Evolutionary conservation across 2,329 filamentous ascomycete species (phyloP), one percentile per base, ranked within the genome.

Genomic region (Botrytis fragariae): DNA sequence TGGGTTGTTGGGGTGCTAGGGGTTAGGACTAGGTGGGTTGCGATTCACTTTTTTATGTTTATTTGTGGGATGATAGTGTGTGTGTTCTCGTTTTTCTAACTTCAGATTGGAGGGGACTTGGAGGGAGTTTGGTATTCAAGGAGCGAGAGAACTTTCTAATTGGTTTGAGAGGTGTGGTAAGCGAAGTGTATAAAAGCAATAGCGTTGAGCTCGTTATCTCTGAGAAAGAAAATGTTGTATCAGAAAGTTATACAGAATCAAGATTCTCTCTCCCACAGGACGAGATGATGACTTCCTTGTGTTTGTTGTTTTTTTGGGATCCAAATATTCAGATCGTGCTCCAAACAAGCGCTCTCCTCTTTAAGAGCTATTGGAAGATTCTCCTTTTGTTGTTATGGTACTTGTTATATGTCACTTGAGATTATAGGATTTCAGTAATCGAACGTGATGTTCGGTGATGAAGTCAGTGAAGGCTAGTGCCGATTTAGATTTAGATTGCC

Each of bases 351-450:
- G 25, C 25, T 6, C 10, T 1, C n/a, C 25, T 51, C 48, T 14
- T n/a, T 10, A 6, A 35, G 32, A 14, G 10, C 25, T 3, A 14
- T 51, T 51, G 12, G 1, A 51, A n/a, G 25, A n/a, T n/a, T n/a
- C 6, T 0, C 25, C 2, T n/a, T 51, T 51, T n/a, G 25, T n/a
- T n/a, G 25, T 14, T n/a, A 4, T 16, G 5, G 25, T 51, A 6
- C 25, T n/a, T 51, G 25, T 2, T 51, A 6, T 51, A 51, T 25
- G 22, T 14, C 0, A 51, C 7, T 16, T 51, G 2, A 4, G 0
- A 14, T n/a, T n/a, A 6, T n/a, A 6, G 48, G 0, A 6, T n/a
- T 51, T 51, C 4, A 3, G 1, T n/a, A 1, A 14, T n/a, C 4
- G 7, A n/a, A 7, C 14, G 12, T 2, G 48, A 12, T 51, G 12